Percentiles rank a stretch among this genome's conserved stretches.
Evolutionary conservation across 352 stramenopile genomes (phyloP).

Genomic region (Phytophthora pinifolia): DNA sequence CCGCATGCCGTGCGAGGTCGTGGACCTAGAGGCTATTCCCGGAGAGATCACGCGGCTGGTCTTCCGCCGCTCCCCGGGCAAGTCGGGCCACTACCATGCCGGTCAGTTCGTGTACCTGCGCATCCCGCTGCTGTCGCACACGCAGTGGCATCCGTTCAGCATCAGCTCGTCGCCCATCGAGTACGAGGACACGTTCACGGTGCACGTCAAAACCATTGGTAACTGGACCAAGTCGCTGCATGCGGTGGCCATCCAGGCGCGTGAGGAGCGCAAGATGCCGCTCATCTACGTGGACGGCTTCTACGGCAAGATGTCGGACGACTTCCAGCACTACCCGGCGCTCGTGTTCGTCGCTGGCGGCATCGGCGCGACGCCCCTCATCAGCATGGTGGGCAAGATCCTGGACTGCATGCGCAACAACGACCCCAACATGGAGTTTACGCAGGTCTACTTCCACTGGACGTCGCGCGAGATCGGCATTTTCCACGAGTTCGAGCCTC

Average conservation of each 20-base stretch:
- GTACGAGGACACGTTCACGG: slow-evolving; percentile 83
- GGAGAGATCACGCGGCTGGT: slow-evolving; percentile 83
- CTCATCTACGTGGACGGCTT: slow-evolving; percentile 85
- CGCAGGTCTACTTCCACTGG: slow-evolving; percentile 85
- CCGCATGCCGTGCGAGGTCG: slow-evolving; percentile 70
- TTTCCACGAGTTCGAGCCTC: slow-evolving; percentile 83
- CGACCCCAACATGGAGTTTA: slow-evolving; percentile 67
- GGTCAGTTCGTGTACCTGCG: slow-evolving; percentile 82
- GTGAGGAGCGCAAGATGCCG: slow-evolving; percentile 75
- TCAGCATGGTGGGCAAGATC: slow-evolving; percentile 88
- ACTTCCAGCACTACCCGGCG: slow-evolving; percentile 80
- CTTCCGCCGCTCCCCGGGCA: slow-evolving; percentile 71
- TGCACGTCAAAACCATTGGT: slow-evolving; percentile 78
- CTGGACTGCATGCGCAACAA: slow-evolving; percentile 79
- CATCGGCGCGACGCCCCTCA: slow-evolving; percentile 89
- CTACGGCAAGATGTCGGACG: slow-evolving; percentile 84
- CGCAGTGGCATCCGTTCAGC: slow-evolving; percentile 86
- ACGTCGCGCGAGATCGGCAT: slow-evolving; percentile 82
- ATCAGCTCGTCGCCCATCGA: slow-evolving; percentile 85
- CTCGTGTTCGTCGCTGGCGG: slow-evolving; percentile 82
- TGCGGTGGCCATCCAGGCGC: slow-evolving; percentile 70
- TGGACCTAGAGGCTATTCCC: slow-evolving; percentile 81
- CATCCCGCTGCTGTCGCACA: slow-evolving; percentile 66
- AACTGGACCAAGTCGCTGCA: slow-evolving; percentile 81
- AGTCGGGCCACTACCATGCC: slow-evolving; percentile 79